Conservation (phyloP, 352 stramenopile species). For the Pythium pyrilobum region DNA sequence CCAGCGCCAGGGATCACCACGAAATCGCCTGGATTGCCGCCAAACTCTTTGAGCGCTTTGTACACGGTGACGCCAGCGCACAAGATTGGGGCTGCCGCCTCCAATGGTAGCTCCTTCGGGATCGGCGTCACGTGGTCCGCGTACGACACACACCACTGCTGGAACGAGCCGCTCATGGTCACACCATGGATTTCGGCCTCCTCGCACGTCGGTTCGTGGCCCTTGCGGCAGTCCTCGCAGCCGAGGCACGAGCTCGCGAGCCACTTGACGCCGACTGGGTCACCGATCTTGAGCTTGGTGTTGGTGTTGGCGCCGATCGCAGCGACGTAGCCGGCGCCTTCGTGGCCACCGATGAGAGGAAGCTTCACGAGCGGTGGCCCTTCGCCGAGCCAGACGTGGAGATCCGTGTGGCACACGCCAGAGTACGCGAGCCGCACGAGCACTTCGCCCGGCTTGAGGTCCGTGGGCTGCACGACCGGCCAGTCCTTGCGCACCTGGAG, state of each 20-base stretch:
- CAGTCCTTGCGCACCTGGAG: constrained; percentile 44
- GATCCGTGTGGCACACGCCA: constrained; percentile 45
- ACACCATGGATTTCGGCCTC: constrained; percentile 30
- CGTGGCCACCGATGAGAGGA: constrained; percentile 51
- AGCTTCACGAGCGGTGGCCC: constrained; percentile 30
- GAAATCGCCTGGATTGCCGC: constrained; percentile 29
- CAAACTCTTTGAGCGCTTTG: constrained; percentile 68
- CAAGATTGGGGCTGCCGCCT: constrained; percentile 53
- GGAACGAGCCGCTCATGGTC: constrained; percentile 41
- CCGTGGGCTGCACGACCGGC: constrained; percentile 36
- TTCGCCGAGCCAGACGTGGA: constrained; percentile 37
- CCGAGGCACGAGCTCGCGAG: constrained; percentile 41
- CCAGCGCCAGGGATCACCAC: constrained; percentile 57
- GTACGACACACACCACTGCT: constrained; percentile 69
- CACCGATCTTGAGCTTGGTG: constrained; percentile 41
- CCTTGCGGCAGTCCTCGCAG: constrained; percentile 52
- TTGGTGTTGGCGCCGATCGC: constrained; percentile 39
- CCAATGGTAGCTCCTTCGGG: constrained; percentile 41
- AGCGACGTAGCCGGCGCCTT: constrained; percentile 46
- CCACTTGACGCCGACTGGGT: constrained; percentile 49
- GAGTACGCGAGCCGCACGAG: constrained; percentile 46
- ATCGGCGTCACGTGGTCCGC: constrained; percentile 66
- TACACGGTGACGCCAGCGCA: constrained; percentile 88
- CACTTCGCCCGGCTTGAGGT: constrained; percentile 41
- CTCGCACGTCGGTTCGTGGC: constrained; percentile 35